Base-by-base conservation (phyloP, 2,329 filamentous ascomycete species). In the Colletotrichum karsti region DNA sequence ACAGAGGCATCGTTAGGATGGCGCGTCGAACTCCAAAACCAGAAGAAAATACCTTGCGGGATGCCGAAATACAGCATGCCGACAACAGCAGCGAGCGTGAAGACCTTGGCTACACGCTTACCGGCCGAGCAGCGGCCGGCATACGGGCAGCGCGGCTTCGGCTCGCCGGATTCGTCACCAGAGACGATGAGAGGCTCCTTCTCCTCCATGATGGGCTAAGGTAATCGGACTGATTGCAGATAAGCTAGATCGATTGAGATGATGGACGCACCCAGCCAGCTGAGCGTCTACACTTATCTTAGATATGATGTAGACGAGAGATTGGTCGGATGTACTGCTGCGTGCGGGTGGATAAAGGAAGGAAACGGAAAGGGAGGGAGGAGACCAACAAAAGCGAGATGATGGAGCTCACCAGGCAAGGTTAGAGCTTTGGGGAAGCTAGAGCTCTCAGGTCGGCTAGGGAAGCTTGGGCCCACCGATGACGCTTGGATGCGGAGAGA, bases 401-500 rank as follows among this genome's bases (percentile, higher is more conserved):
- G 18, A 46, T 28, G 60, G 42, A 64, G 61, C 54, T 64, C 44
- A 48, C n/a, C n/a, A n/a, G n/a, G n/a, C n/a, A 50, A 50, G 63
- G 58, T 67, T 20, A 26, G 39, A 48, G 56, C 56, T 30, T 42
- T 28, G 22, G 37, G 35, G 37, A 15, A 42, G 37, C 51, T 37
- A 15, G 30, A 55, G 51, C 51, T 55, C 12, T n/a, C n/a, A n/a
- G 22, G 22, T 18, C 41, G 41, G 9, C 10, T 18, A n/a, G 28
- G 37, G 39, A 39, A 57, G 54, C 30, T 54, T 13, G 18, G 58
- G 33, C 28, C 50, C 8, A n/a, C 18, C 24, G 46, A 64, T 64
- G 64, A 67, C 53, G 64, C 63, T 63, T 51, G n/a, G 58, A 67
- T 24, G 63, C 35, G 60, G 59, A 42, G 58, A 35, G 28, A 12